These are phyloP conservation scores for Cyberlindnera galapagoensis DNA, from an alignment of 805 yeast species.

Conservation along the genomic window DNA sequence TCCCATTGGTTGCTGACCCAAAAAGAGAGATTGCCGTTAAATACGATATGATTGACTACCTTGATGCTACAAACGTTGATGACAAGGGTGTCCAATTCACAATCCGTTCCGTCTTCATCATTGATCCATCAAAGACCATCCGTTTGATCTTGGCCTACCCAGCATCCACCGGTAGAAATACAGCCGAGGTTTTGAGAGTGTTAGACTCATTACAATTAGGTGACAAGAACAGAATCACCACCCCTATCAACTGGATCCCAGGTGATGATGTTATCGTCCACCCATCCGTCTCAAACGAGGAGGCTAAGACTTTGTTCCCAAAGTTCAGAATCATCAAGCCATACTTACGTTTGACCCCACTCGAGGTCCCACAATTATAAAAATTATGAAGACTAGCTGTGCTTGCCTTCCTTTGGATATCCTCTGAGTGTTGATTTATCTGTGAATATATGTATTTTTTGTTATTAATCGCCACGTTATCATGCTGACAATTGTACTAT, in stretches of 20 bases:
- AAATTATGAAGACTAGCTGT: conserved; percentile 99
- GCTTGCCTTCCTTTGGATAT: conserved; percentile 86
- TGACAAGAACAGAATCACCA: conserved; percentile 55
- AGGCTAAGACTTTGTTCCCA: conserved; percentile 55
- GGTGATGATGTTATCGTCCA: conserved; percentile 73
- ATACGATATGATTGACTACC: conserved; percentile 68
- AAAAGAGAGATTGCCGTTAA: conserved; percentile 51
- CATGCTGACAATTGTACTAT: background rate
- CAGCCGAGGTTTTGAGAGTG: conserved; percentile 66
- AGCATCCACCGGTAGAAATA: conserved; percentile 70
- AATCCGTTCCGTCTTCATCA: conserved; percentile 64
- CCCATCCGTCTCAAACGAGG: conserved; percentile 54
- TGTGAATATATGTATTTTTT: too few relatives aligned
- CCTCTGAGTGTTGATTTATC: conserved; percentile 88
- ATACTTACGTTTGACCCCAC: conserved; percentile 51
- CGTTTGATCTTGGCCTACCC: conserved; percentile 63
- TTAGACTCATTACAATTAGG: conserved; percentile 64
- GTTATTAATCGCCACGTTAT: too few relatives aligned
- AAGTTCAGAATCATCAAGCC: conserved; percentile 56
- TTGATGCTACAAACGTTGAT: conserved; percentile 61
- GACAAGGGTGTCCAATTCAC: conserved; percentile 61
- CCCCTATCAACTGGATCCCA: conserved; percentile 68
- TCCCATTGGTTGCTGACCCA: conserved; percentile 68
- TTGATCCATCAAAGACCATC: conserved; percentile 60
- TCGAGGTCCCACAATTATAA: conserved; percentile 19